These are phyloP conservation scores for Penicillium sp. DNA, from an alignment of 2,329 filamentous ascomycete species.

Conservation along the genomic window DNA sequence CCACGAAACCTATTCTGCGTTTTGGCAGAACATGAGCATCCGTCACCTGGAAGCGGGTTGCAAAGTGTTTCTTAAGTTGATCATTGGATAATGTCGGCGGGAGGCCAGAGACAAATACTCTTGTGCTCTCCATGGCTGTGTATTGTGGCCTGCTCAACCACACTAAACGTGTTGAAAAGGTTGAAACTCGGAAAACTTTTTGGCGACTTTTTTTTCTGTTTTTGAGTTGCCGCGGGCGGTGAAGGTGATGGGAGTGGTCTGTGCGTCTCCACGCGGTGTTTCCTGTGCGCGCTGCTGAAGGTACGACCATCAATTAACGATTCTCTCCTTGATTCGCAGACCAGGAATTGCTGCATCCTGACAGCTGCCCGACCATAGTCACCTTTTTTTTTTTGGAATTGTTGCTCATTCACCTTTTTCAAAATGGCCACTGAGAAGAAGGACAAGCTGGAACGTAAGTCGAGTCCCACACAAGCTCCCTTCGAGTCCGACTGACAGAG, in stretches of 20 bases:
- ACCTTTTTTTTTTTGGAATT: not conserved
- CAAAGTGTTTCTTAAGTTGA: slow-evolving; percentile 88
- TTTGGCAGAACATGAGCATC: slow-evolving; percentile 91
- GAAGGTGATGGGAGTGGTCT: slow-evolving; percentile 31
- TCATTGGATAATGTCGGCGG: slow-evolving; percentile 84
- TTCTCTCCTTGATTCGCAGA: slow-evolving; percentile 10
- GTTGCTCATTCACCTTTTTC: not conserved
- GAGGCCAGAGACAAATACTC: slow-evolving; percentile 72
- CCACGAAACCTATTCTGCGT: slow-evolving; percentile 92
- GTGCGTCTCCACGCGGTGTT: slow-evolving; percentile 27
- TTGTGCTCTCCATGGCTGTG: slow-evolving; percentile 73
- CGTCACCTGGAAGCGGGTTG: slow-evolving; percentile 76
- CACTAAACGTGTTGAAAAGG: slow-evolving; percentile 16
- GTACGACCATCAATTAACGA: slow-evolving; percentile 14
- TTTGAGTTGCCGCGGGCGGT: slow-evolving; percentile 41
- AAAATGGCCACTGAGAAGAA: slow-evolving; percentile 59
- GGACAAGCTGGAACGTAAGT: slow-evolving; percentile 77
- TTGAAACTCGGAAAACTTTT: slow-evolving; percentile 23
- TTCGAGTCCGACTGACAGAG: slow-evolving; percentile 23
- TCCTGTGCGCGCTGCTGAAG: slow-evolving; percentile 11
- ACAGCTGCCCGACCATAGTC: not conserved
- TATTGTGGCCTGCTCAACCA: slow-evolving; percentile 26
- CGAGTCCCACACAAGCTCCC: not conserved
- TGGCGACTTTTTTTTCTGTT: slow-evolving; percentile 32
- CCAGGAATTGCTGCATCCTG: not conserved